Percentiles rank a stretch among this genome's conserved stretches.
Evolutionary conservation across 2,329 filamentous ascomycete species (phyloP).

Genomic region (Bipolaris victoriae): DNA sequence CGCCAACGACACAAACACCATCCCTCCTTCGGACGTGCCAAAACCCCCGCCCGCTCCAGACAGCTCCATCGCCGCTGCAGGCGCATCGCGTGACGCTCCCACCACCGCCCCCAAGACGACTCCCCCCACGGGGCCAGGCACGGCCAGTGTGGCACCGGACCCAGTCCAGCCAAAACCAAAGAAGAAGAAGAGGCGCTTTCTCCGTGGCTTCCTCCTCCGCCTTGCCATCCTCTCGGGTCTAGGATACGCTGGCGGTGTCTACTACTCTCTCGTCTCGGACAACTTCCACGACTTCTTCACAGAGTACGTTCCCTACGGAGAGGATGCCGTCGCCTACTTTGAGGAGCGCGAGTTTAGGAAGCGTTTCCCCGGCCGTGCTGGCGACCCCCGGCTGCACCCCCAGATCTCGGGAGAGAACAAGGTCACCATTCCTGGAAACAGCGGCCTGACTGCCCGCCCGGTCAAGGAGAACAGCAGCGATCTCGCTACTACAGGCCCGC

Average conservation of each 20-base stretch:
- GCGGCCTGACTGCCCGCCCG: slow-evolving; percentile 81
- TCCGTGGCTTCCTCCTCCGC: slow-evolving; percentile 73
- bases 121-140: slow-evolving; percentile 52
- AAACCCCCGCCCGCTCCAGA: slow-evolving; percentile 54
- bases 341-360: slow-evolving; percentile 94
- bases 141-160: slow-evolving; percentile 50
- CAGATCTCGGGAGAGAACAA: slow-evolving; percentile 65
- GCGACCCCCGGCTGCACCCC: slow-evolving; percentile 51
- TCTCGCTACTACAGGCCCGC: slow-evolving; percentile 57
- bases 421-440: slow-evolving; percentile 83
- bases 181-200: slow-evolving; percentile 73
- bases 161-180: slow-evolving; percentile 57
- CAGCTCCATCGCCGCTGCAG: slow-evolving; percentile 37
- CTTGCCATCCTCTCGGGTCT: slow-evolving; percentile 76
- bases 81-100: slow-evolving; percentile 44
- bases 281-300: slow-evolving; percentile 99
- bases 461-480: slow-evolving; percentile 61
- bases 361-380: slow-evolving; percentile 67
- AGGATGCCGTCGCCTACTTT: slow-evolving; percentile 92
- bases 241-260: slow-evolving; percentile 86
- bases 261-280: slow-evolving; percentile 91
- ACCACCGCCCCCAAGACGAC: slow-evolving; percentile 42
- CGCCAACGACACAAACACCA: slow-evolving; percentile 41
- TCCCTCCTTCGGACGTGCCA: slow-evolving; percentile 58
- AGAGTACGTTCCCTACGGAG: slow-evolving; percentile 92